Base-by-base conservation (phyloP, 2,329 filamentous ascomycete genomes). In the Aschersonia sp. region DNA sequence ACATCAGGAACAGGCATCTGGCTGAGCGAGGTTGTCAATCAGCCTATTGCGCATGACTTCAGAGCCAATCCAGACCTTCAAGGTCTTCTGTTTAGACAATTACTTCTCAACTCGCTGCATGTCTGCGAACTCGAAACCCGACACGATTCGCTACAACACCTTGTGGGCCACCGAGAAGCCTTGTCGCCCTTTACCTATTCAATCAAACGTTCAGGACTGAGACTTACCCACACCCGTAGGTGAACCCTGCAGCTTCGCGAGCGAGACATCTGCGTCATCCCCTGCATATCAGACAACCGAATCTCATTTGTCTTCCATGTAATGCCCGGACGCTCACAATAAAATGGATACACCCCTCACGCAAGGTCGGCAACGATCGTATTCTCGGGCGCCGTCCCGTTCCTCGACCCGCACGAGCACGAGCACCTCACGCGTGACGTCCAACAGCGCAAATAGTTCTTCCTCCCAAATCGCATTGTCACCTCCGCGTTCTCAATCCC, bases 321-420 rank as follows among this genome's bases (percentile, higher is more conserved):
- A 22, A 22, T 22, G 22, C 22, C 22, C 22, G 22, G 22, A 22
- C 22, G 4, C 3, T 22, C 22, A 22, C 22, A 22, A 22, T 22
- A 22, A 22, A 22, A 67, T 67, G 64, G 63, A 66, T 11, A 47
- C 51, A 14, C 46, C 58, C 37, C 51, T 55, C 14, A 41, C 49
- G 10, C 57, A 58, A 32, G 32, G 51, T 37, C 52, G 56, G n/a
- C 56, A 58, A 30, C 57, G 55, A 49, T 55, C 58, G 46, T 58
- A 66, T 51, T 60, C 65, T 51, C 71, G 70, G 49, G 65, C 66
- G 8, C 60, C 67, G 33, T 76, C 72, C 11, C 66, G 69, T 50
- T 67, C 70, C 22, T 74, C 69, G 49, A 68, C 58, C 46, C 65
- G 65, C 51, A 69, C 64, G 22, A 65, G 60, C 50, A 65, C 67